Conservation (phyloP, 257 asterid genomes). For the Solanum habrochaites region DNA sequence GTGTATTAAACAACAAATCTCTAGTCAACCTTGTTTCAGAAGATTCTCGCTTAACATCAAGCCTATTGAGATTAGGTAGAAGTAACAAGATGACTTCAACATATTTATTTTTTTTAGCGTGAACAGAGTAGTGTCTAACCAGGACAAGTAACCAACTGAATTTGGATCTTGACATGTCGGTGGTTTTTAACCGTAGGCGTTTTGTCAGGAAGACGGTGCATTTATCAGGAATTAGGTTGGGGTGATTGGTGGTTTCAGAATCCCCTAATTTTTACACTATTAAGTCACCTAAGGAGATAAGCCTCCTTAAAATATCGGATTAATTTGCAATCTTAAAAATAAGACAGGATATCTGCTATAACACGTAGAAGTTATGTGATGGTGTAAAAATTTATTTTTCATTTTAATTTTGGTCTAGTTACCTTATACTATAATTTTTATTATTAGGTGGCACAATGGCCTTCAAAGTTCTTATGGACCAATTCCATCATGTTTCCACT, state of each 20-base stretch:
- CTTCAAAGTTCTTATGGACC: conserved; percentile 82
- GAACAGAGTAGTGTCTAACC: background rate
- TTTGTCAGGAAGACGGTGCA: background rate
- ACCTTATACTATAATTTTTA: background rate
- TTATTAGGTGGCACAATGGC: conserved; percentile 64
- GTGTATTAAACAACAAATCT: background rate
- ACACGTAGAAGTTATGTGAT: background rate
- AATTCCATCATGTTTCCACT: conserved; percentile 69
- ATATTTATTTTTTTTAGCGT: too few species aligned
- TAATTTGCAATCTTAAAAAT: background rate
- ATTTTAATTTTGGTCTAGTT: background rate
- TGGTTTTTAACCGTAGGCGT: background rate
- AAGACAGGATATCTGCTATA: background rate
- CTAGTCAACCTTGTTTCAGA: background rate
- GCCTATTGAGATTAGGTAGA: background rate
- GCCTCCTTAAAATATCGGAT: background rate
- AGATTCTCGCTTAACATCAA: background rate
- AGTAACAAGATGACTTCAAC: background rate
- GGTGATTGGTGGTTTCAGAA: background rate
- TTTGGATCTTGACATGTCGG: background rate
- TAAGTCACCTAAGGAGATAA: background rate
- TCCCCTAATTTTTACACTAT: background rate
- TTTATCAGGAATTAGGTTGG: background rate
- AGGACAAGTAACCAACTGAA: background rate
- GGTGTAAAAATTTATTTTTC: background rate